These are phyloP conservation scores for Blastomyces emzantsi DNA, from an alignment of 2,329 filamentous ascomycete genomes.

Conservation along the genomic window DNA sequence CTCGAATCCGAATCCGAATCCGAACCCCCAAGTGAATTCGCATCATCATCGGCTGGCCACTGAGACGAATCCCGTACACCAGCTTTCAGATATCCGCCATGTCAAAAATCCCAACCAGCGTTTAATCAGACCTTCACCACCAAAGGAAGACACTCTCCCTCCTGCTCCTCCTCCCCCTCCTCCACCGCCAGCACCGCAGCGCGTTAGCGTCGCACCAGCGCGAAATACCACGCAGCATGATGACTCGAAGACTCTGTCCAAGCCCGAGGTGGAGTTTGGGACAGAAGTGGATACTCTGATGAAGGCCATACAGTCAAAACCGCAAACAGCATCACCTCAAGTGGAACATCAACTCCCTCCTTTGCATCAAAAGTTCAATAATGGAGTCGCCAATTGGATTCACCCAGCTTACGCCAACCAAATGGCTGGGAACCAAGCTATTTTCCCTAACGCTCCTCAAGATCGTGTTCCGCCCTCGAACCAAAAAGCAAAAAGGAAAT, in stretches of 20 bases:
- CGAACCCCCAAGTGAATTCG: conserved; percentile 16
- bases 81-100: conserved; percentile 30
- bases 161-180: not conserved
- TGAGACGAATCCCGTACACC: conserved; percentile 22
- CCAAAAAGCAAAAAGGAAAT: conserved; percentile 49
- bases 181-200: conserved; percentile 8
- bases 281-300: conserved; percentile 82
- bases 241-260: conserved; percentile 21
- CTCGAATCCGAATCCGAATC: conserved; percentile 12
- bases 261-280: conserved; percentile 54
- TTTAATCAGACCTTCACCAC: conserved; percentile 16
- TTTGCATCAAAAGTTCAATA: conserved; percentile 27
- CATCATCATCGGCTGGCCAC: conserved; percentile 14
- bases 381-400: conserved; percentile 16
- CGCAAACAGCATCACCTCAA: conserved; percentile 24
- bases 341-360: conserved; percentile 26
- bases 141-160: conserved; percentile 14
- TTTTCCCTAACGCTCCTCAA: conserved; percentile 24
- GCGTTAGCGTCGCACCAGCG: not conserved
- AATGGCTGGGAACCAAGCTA: conserved; percentile 7
- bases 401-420: conserved; percentile 14
- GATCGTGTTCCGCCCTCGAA: conserved; percentile 28
- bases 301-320: conserved; percentile 72
- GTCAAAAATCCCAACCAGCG: conserved; percentile 31
- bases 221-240: conserved; percentile 1